Evolutionary conservation across 2,329 filamentous ascomycete genomes (phyloP).

Genomic region (Aspergillus quadricinctus): DNA sequence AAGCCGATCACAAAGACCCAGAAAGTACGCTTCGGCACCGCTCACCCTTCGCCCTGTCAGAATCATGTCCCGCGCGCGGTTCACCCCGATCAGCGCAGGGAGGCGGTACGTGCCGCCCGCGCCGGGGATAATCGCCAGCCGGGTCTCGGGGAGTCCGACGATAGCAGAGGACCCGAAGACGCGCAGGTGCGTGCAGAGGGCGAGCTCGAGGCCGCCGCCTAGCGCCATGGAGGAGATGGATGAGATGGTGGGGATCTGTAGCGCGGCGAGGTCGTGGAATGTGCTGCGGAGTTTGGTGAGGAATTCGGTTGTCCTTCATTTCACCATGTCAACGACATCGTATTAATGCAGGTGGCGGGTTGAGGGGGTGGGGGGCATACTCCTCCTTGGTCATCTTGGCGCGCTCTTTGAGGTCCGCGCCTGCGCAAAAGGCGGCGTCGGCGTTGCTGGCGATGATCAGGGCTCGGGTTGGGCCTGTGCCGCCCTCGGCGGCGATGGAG

Average conservation of each 20-base stretch:
- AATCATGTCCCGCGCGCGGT: constrained; percentile 82
- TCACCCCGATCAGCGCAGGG: constrained; percentile 71
- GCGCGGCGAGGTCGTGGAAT: constrained; percentile 65
- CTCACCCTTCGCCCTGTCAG: constrained; percentile 82
- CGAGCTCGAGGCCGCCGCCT: constrained; percentile 90
- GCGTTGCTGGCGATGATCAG: constrained; percentile 79
- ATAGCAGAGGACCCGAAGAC: constrained; percentile 74
- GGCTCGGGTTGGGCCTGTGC: constrained; percentile 64
- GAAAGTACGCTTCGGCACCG: constrained; percentile 81
- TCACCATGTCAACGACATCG: not conserved
- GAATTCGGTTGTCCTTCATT: constrained; percentile 70
- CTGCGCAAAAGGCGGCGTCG: constrained; percentile 88
- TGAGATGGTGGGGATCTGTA: constrained; percentile 86
- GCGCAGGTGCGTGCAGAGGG: constrained; percentile 82
- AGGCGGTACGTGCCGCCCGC: constrained; percentile 90
- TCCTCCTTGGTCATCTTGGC: constrained; percentile 70
- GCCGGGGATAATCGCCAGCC: constrained; percentile 89
- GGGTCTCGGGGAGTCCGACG: constrained; percentile 84
- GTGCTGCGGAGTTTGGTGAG: constrained; percentile 71
- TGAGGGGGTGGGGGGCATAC: no score
- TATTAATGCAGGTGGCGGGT: constrained; percentile 24
- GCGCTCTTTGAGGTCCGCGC: constrained; percentile 89
- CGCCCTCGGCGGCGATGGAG: constrained; percentile 59
- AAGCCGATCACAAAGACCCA: constrained; percentile 85
- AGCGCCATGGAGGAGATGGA: constrained; percentile 82